Evolutionary conservation across 805 yeast genomes (phyloP), one percentile per base, ranked within the genome.

Genomic region (Kregervanrija delftensis): DNA sequence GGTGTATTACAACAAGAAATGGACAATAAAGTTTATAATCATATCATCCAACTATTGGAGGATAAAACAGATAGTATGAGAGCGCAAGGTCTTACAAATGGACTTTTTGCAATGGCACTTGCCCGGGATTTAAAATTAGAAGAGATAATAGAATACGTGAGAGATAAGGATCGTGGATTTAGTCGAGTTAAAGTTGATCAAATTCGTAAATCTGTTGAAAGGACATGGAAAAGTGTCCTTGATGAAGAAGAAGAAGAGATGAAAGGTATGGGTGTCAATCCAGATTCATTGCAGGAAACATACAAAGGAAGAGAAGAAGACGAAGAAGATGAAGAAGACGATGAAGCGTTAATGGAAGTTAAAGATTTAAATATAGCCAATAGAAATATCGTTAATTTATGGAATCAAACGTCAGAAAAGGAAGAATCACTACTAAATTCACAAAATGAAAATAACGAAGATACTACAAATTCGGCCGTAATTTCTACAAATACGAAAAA

Each of bases 301-400:
- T 32, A 28, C 32, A 39, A 32, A 12, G 46, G 38, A 13, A 51
- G 48, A n/a, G 54, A 47, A 13, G 41, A 45, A 14, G 44, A 39
- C 9, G 50, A 35, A 3, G 50, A 47, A 11, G 51, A 44, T 8
- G 59, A 50, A 10, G 54, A 67, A 22, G 69, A 62, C 8, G 68
- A 61, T 28, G 60, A 58, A 17, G 76, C 76, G 17, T 52, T 87
- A 45, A 79, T 86, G 86, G 78, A 75, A 3, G 87, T 76, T 5
- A 68, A 67, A 40, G 86, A 86, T 45, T 59, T 71, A 3, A 90
- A 90, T 54, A 67, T 74, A 3, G 73, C 88, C 66, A 91, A 91
- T 61, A 86, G 82, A 56, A 77, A 83, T 15, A 83, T 90, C 2
- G 85, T 85, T 0, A 72, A 78, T 14, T 61, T 79, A 40, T 90